Evolutionary conservation across 257 asterid genomes (phyloP), one percentile per base, ranked within the genome.

Genomic region (Marsdenia floribunda): DNA sequence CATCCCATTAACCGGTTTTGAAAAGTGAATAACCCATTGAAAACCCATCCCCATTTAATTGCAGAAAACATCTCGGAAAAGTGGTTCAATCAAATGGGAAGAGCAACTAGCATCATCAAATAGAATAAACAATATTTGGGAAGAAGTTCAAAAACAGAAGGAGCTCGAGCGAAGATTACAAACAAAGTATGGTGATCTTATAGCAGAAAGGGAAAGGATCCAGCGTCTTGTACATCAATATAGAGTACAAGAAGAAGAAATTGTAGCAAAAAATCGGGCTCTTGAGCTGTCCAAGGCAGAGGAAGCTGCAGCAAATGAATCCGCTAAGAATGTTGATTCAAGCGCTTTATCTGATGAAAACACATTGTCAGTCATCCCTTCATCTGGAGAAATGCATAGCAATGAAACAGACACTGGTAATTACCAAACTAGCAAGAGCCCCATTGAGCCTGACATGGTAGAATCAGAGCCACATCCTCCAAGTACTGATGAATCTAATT

Each of bases 91-190:
- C n/a, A n/a, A n/a, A n/a, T n/a, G n/a, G n/a, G n/a, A 92, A 88
- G 99, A 95, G 76, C 87, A 84, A 26, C 29, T 85, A 70, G 90
- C 97, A 26, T 96, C 97, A 57, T 77, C 96, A 19, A 86, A 88
- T 75, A 86, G 99, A 82, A 87, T 92, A 74, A 84, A 93, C 78
- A 83, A 85, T 73, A 87, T 90, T 26, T 95, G 99, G 99, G 98
- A 95, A 86, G 98, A 95, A 85, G 97, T 88, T 67, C 97, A 95
- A 90, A 95, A 92, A 79, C 99, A 95, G 84, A 95, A 95, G 85
- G 96, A 95, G 71, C 92, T 95, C 0, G 99, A 95, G 83, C 86
- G 80, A 47, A 83, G 75, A 63, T 71, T 89, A 61, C 99, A 95
- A 83, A 87, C 85, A 76, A 86, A 88, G 37, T 92, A 89, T 18